Conservation (phyloP, 176 grass and related monocot species). For the Ensete glaucum region DNA sequence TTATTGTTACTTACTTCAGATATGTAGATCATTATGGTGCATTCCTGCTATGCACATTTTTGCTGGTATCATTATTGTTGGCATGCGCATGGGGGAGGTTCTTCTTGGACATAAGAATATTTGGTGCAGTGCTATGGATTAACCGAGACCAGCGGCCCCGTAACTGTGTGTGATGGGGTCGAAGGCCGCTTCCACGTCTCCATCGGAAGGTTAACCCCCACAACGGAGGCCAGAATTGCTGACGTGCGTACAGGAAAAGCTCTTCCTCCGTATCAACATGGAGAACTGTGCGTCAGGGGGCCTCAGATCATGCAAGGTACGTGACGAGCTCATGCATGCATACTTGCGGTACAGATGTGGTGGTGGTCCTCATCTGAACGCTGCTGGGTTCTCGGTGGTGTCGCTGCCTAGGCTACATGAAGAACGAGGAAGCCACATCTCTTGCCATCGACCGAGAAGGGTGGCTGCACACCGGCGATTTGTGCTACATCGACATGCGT, state of each 20-base stretch:
- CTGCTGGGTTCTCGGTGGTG: neutral
- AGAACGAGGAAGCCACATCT: slow-evolving; percentile 33
- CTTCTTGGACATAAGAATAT: no score
- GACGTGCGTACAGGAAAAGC: slow-evolving; percentile 25
- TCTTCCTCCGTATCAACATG: slow-evolving; percentile 20
- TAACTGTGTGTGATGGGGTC: slow-evolving; percentile 29
- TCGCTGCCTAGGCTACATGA: slow-evolving; percentile 27
- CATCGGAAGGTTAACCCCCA: slow-evolving; percentile 36
- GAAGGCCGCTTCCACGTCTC: slow-evolving; percentile 8
- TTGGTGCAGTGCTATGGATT: slow-evolving; percentile 44
- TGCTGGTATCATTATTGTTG: no score
- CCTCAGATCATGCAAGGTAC: slow-evolving; percentile 34
- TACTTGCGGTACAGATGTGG: no score
- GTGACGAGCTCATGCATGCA: neutral
- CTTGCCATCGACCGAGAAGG: slow-evolving; percentile 20
- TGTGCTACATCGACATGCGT: slow-evolving; percentile 33
- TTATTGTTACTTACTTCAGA: no score
- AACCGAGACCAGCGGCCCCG: slow-evolving; percentile 33
- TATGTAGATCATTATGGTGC: no score
- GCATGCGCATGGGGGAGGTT: no score
- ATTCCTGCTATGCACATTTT: no score
- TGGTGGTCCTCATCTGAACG: neutral
- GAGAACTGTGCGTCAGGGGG: slow-evolving; percentile 40
- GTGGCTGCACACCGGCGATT: slow-evolving; percentile 45
- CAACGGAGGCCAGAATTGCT: slow-evolving; percentile 30